Percentiles rank a stretch among this genome's conserved stretches.
These are phyloP conservation scores for Neonectria faginata DNA, from an alignment of 2,329 filamentous ascomycete genomes.

Conservation along the genomic window DNA sequence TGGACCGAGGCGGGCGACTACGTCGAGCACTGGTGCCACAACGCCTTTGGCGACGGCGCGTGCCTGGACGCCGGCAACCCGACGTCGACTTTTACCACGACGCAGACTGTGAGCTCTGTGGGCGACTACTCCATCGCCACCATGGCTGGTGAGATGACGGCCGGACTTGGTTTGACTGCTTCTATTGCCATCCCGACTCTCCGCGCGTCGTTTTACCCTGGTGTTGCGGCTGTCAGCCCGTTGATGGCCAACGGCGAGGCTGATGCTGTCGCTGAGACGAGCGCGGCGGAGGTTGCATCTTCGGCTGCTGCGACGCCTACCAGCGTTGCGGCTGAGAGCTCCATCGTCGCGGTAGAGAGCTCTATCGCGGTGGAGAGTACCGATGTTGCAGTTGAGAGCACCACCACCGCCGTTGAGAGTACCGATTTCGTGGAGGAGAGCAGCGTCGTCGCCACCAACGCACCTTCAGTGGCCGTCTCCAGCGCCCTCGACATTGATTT, in stretches of 20 bases:
- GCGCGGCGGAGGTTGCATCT: conserved; percentile 9
- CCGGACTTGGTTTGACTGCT: conserved; percentile 30
- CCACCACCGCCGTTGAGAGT: background rate
- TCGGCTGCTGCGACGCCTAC: conserved; percentile 1
- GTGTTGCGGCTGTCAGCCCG: conserved; percentile 31
- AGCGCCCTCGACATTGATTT: background rate
- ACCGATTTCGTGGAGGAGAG: background rate
- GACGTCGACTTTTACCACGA: conserved; percentile 29
- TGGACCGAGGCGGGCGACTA: conserved; percentile 30
- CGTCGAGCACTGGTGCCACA: conserved; percentile 35
- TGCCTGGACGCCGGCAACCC: conserved; percentile 31
- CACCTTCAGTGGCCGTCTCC: background rate
- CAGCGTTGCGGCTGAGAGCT: background rate
- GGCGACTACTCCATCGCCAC: conserved; percentile 28
- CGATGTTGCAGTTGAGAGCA: background rate
- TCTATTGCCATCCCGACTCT: conserved; percentile 37
- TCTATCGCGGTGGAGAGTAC: background rate
- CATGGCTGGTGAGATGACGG: conserved; percentile 33
- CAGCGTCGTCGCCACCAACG: background rate
- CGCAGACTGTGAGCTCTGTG: conserved; percentile 30
- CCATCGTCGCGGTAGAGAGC: background rate
- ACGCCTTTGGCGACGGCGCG: conserved; percentile 35
- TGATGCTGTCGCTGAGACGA: conserved; percentile 7
- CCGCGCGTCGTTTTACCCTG: conserved; percentile 29
- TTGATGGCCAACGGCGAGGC: conserved; percentile 17